Evolutionary conservation across 2,329 filamentous ascomycete species (phyloP), one percentile per base, ranked within the genome.

Genomic region (Coccinonectria pachysandricola): DNA sequence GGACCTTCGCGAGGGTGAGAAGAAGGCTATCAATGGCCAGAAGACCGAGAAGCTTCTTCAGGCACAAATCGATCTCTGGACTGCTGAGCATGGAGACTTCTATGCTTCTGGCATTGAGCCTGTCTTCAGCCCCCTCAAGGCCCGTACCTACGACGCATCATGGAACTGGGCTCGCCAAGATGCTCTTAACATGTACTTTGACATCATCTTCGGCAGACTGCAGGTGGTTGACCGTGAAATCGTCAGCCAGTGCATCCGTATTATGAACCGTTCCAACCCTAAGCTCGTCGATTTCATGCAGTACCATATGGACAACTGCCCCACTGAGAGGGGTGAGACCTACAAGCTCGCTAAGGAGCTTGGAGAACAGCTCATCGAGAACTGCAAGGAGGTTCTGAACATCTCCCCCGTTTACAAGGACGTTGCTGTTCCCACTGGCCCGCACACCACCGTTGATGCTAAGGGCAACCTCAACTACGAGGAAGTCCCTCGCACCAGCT

Each of bases 111-210:
- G 91, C 26, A 96, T 98, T 39, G 84, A 92, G 56, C 91, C 91
- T 8, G 79, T 86, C 12, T 98, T 98, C 61, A 92, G 82, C 50
- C 66, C 84, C 4, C 74, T 96, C 37, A 98, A 98, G 59, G 91
- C 91, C 16, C 81, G 91, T 51, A 78, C 91, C 7, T 98, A 98
- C 60, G 91, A 98, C 56, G 96, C 91, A 0, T 92, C 86, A 1
- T 98, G 91, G 91, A 98, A 98, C 57, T 98, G 91, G 91, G 91
- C 86, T 36, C 80, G 91, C 27, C 91, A 98, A 54, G 91, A 98
- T 56, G 91, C 88, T 15, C 74, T 98, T 28, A 91, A 72, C 64
- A 98, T 98, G 88, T 98, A 91, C 66, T 98, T 86, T 61, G 91
- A 98, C 50, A 92, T 98, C 50, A 95, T 98, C 50, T 98, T 98